These are phyloP conservation scores for Kodamaea neixiangensis DNA, from an alignment of 805 yeast species.

Conservation along the genomic window DNA sequence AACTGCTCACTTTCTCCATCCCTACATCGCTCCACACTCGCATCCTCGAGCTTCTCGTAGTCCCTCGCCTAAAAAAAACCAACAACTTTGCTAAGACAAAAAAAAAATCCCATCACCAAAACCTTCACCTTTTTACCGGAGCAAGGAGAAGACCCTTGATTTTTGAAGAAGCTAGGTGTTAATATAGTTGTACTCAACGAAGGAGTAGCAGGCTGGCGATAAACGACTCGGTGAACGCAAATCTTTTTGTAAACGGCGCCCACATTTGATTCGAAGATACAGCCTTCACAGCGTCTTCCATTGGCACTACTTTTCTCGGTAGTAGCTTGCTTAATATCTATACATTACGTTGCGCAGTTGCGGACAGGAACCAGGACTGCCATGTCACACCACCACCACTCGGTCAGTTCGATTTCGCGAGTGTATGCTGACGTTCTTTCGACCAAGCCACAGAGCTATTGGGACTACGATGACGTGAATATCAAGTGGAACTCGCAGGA, in stretches of 20 bases:
- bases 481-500: constrained; percentile 84
- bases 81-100: background rate
- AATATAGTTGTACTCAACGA: background rate
- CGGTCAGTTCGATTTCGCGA: constrained; percentile 58
- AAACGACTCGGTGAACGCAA: background rate
- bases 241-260: background rate
- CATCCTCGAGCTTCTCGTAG: background rate
- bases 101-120: background rate
- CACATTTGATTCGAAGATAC: background rate
- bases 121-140: background rate
- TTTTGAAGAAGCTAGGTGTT: background rate
- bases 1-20: no score
- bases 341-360: constrained; percentile 5
- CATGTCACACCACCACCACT: constrained; percentile 18
- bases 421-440: constrained; percentile 83
- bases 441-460: constrained; percentile 74
- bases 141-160: background rate
- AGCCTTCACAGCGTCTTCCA: constrained; percentile 4
- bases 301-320: constrained; percentile 7
- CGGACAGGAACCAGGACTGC: background rate
- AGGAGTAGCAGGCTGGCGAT: background rate
- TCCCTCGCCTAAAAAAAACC: background rate
- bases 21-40: no score
- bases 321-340: constrained; percentile 7
- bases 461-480: constrained; percentile 73